These are phyloP conservation scores for Cercospora brassicicola DNA, from an alignment of 2,329 filamentous ascomycete genomes.

Conservation along the genomic window DNA sequence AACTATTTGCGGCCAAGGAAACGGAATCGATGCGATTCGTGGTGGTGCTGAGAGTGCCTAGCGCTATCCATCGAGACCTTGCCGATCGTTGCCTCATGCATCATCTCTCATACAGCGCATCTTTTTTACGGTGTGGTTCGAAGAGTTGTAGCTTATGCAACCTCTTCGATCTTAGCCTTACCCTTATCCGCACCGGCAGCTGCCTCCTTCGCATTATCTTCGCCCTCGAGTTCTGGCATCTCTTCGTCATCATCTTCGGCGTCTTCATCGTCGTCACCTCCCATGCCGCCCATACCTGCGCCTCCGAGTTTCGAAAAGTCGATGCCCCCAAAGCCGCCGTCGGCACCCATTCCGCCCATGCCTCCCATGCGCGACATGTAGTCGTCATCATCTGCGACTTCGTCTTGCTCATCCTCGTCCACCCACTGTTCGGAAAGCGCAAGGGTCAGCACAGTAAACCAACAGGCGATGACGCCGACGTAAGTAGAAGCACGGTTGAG, in stretches of 20 bases:
- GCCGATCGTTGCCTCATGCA: constrained; percentile 1
- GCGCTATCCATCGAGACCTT: background rate
- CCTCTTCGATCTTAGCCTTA: constrained; percentile 47
- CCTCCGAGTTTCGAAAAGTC: constrained; percentile 51
- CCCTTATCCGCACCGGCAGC: constrained; percentile 38
- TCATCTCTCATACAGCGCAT: background rate
- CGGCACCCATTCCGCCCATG: constrained; percentile 44
- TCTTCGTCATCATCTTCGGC: constrained; percentile 72
- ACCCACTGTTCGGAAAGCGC: constrained; percentile 64
- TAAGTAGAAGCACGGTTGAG: constrained; percentile 8
- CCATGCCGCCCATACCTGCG: constrained; percentile 54
- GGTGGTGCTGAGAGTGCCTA: background rate
- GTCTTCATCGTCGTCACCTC: constrained; percentile 51
- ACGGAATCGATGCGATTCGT: background rate
- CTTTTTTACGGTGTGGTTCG: background rate
- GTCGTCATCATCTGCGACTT: constrained; percentile 76
- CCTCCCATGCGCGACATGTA: constrained; percentile 53
- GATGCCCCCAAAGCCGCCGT: constrained; percentile 37
- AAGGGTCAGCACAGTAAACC: constrained; percentile 21
- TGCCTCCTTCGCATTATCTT: constrained; percentile 44
- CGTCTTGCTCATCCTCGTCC: constrained; percentile 97
- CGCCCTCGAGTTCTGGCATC: constrained; percentile 76
- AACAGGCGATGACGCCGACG: constrained; percentile 19
- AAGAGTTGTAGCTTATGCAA: constrained; percentile 36
- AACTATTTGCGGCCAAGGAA: background rate